Evolutionary conservation across 768 basidiomycete genomes (phyloP).

Genomic region (Candolleomyces eurysporus): DNA sequence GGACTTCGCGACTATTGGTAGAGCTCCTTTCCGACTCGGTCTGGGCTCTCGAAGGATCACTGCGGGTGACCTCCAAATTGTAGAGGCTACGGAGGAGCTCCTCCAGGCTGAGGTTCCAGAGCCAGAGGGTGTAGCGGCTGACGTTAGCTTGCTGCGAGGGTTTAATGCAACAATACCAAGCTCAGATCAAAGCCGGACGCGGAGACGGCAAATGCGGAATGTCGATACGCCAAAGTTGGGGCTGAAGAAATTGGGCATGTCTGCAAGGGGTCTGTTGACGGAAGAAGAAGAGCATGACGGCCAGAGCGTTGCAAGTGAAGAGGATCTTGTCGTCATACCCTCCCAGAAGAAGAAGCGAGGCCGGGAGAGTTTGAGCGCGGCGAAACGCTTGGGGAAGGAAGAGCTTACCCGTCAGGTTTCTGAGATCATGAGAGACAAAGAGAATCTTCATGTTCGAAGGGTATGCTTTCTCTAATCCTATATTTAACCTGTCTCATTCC

Average conservation of each 20-base stretch:
- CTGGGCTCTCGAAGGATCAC: constrained; percentile 68
- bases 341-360: constrained; percentile 48
- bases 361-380: constrained; percentile 64
- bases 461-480: constrained; percentile 35
- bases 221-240: constrained; percentile 76
- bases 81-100: constrained; percentile 78
- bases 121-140: constrained; percentile 62
- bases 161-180: constrained; percentile 96
- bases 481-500: constrained; percentile 7
- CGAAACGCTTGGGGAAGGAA: constrained; percentile 75
- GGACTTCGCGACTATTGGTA: constrained; percentile 77
- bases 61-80: constrained; percentile 80
- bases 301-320: constrained; percentile 69
- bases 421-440: constrained; percentile 89
- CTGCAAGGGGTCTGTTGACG: constrained; percentile 69
- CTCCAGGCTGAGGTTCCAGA: constrained; percentile 73
- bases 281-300: constrained; percentile 55
- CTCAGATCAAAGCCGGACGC: constrained; percentile 72
- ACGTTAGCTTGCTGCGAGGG: constrained; percentile 82
- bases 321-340: constrained; percentile 67
- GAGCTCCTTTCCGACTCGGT: constrained; percentile 70
- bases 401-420: constrained; percentile 81
- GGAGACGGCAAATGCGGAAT: constrained; percentile 77
- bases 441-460: constrained; percentile 85
- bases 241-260: constrained; percentile 76